phyloP scores from a whole-genome alignment of 129 eudicot species.

The Saposhnikovia divaricata region DNA sequence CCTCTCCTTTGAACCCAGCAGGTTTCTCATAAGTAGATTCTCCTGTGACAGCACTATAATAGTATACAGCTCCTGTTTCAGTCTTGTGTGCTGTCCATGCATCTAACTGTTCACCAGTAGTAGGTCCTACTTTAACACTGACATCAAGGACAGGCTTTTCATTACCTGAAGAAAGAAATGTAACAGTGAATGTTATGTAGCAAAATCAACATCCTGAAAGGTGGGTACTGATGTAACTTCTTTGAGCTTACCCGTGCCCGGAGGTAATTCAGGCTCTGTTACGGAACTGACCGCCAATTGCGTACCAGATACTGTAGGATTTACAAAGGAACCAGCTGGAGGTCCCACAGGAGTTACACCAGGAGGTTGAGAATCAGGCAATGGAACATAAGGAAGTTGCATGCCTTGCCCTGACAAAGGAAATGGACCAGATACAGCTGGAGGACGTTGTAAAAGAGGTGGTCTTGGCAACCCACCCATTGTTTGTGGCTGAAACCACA shows the following conservation, averaged over 20 bases:
- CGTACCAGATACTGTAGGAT: constrained; percentile 29
- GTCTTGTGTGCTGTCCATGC: constrained; percentile 94
- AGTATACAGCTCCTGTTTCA: constrained; percentile 76
- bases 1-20: constrained; percentile 81
- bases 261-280: constrained; percentile 51
- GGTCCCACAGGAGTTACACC: constrained; percentile 56
- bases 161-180: constrained; percentile 37
- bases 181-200: neutral
- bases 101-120: constrained; percentile 43
- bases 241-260: constrained; percentile 58
- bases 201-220: neutral
- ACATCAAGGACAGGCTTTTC: constrained; percentile 32
- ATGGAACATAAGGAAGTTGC: constrained; percentile 39
- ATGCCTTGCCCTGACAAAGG: constrained; percentile 47
- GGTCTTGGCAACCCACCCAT: constrained; percentile 50
- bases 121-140: constrained; percentile 29
- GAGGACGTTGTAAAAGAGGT: constrained; percentile 48
- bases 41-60: constrained; percentile 87
- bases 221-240: constrained; percentile 7
- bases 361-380: constrained; percentile 70
- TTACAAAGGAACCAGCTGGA: constrained; percentile 24
- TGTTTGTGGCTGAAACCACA: constrained; percentile 68
- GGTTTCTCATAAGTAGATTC: constrained; percentile 95
- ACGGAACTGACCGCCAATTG: constrained; percentile 25
- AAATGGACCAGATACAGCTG: constrained; percentile 49